phyloP scores from a whole-genome alignment of 1,284 basidiomycete genomes.

The Singerocomus rubriflavus region DNA sequence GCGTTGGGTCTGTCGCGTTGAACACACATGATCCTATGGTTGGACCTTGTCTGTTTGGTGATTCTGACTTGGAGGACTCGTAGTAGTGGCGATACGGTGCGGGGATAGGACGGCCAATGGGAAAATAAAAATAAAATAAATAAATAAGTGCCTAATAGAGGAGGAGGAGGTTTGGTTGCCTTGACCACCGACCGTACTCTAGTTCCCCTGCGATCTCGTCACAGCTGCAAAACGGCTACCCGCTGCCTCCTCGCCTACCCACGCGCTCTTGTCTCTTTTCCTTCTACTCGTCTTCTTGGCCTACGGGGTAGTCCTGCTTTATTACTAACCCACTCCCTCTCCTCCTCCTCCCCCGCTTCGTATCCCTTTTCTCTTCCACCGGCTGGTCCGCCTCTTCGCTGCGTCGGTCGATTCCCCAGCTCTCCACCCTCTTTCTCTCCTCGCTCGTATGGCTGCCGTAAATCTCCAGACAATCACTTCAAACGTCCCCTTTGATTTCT shows the following conservation, averaged over 20 bases:
- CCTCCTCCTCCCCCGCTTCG: conserved; percentile 4
- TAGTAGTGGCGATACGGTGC: conserved; percentile 9
- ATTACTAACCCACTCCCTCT: background rate
- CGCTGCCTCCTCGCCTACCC: conserved; percentile 9
- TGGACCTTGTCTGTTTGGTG: conserved; percentile 31
- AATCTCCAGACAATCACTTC: conserved; percentile 69
- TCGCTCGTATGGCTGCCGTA: conserved; percentile 58
- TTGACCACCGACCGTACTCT: conserved; percentile 55
- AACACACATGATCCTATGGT: no score
- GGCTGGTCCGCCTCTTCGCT: conserved; percentile 36
- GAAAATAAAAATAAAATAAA: conserved; percentile 1
- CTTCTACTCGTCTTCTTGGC: conserved; percentile 10
- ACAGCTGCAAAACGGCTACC: conserved; percentile 21
- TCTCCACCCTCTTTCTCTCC: conserved; percentile 35
- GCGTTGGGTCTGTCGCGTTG: no score
- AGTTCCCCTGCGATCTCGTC: conserved; percentile 30
- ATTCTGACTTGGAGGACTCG: conserved; percentile 31
- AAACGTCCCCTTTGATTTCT: conserved; percentile 65
- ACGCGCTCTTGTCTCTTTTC: conserved; percentile 13
- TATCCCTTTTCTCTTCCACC: conserved; percentile 21
- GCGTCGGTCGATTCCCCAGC: conserved; percentile 40
- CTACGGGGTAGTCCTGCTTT: conserved; percentile 25
- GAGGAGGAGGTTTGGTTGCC: conserved; percentile 45
- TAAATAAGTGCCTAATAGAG: conserved; percentile 11
- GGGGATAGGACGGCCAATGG: conserved; percentile 23